Evolutionary conservation across 768 basidiomycete species (phyloP).

Genomic region (Boletus patriciae): DNA sequence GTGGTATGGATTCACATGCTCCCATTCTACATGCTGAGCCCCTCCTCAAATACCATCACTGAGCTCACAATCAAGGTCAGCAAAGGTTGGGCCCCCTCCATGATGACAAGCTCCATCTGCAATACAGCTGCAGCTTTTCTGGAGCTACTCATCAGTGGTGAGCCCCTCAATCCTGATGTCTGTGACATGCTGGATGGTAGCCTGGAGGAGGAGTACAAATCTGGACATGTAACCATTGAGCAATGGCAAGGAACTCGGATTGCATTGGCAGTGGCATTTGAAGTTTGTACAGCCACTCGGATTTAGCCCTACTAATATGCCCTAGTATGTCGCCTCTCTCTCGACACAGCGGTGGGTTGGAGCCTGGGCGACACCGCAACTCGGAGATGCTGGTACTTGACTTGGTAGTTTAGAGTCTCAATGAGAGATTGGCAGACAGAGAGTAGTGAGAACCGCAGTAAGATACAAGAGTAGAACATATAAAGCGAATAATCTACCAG

Average conservation of each 20-base stretch:
- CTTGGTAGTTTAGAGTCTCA: too few species aligned
- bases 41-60: background rate
- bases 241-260: too few species aligned
- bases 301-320: too few species aligned
- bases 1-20: background rate
- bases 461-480: slow-evolving; percentile 20
- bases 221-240: too few species aligned
- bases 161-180: background rate
- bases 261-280: too few species aligned
- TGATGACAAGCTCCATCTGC: background rate
- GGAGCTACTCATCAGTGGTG: background rate
- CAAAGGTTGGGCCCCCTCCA: background rate
- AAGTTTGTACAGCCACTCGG: too few species aligned
- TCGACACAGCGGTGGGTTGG: too few species aligned
- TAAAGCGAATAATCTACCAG: slow-evolving; percentile 28
- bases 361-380: too few species aligned
- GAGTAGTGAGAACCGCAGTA: slow-evolving; percentile 9
- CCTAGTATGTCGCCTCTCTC: too few species aligned
- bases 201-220: too few species aligned
- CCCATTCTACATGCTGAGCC: background rate
- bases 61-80: background rate
- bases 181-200: too few species aligned
- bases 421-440: background rate
- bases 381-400: too few species aligned
- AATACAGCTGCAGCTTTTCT: background rate